These are phyloP conservation scores for Talaromyces sp. DNA, from an alignment of 2,329 filamentous ascomycete species.

Conservation along the genomic window DNA sequence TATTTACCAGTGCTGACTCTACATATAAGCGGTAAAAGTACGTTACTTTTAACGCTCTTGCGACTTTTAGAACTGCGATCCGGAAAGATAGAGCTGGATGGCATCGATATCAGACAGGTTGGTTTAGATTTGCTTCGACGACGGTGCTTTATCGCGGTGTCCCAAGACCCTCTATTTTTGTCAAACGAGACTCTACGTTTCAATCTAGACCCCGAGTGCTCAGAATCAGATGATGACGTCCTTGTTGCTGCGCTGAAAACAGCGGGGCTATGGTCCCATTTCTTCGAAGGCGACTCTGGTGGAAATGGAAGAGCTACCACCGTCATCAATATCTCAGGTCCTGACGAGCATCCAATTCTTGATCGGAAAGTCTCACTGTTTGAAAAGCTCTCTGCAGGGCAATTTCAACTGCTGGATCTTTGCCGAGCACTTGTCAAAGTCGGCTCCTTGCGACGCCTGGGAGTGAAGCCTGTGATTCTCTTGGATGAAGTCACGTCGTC, in stretches of 20 bases:
- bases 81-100: slow-evolving; percentile 4
- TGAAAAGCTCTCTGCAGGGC: slow-evolving; percentile 5
- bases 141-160: slow-evolving; percentile 5
- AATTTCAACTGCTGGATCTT: slow-evolving; percentile 5
- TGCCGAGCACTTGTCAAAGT: slow-evolving; percentile 7
- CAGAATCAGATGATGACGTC: not conserved
- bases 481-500: slow-evolving; percentile 8
- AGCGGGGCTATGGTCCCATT: not conserved
- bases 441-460: not conserved
- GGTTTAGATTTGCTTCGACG: not conserved
- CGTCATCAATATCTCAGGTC: not conserved
- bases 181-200: slow-evolving; percentile 4
- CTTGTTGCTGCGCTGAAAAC: not conserved
- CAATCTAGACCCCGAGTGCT: not conserved
- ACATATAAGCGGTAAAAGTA: slow-evolving; percentile 5
- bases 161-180: slow-evolving; percentile 7
- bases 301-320: not conserved
- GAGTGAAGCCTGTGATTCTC: not conserved
- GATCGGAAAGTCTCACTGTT: slow-evolving; percentile 1
- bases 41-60: not conserved
- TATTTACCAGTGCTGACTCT: not conserved
- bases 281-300: not conserved
- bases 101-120: slow-evolving; percentile 4
- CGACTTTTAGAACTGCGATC: slow-evolving; percentile 4
- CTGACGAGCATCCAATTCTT: not conserved